A percentile compares a stretch with the other conserved stretches of the same genome.
Evolutionary conservation across 2,329 filamentous ascomycete species (phyloP).

Genomic region (Rugonectria rugulosa): DNA sequence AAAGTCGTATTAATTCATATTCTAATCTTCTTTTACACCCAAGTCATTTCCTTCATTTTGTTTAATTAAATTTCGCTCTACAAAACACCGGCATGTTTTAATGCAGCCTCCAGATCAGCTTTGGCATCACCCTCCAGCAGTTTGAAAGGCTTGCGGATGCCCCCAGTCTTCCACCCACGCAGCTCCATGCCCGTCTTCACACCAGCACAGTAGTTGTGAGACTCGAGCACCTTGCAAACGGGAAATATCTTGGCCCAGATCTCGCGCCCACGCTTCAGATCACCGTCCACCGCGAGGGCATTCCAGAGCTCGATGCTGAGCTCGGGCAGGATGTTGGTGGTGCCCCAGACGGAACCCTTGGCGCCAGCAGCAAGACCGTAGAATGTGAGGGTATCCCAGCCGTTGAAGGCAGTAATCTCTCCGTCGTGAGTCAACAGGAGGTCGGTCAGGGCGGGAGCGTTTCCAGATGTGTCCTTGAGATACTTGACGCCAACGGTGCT

Average conservation of each 20-base stretch:
- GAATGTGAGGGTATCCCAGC: conserved; percentile 62
- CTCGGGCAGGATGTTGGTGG: conserved; percentile 59
- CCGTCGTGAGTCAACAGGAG: conserved; percentile 51
- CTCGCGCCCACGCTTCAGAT: conserved; percentile 52
- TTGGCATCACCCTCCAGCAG: conserved; percentile 41
- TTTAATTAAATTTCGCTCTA: neutral
- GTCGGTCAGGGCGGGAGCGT: conserved; percentile 58
- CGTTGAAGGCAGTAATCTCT: conserved; percentile 57
- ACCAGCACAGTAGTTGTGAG: conserved; percentile 54
- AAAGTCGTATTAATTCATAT: conserved; percentile 9
- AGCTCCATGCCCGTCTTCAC: conserved; percentile 60
- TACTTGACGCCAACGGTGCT: conserved; percentile 56
- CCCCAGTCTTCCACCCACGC: conserved; percentile 54
- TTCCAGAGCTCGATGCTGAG: conserved; percentile 57
- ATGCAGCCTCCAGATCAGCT: conserved; percentile 45
- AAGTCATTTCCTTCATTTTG: neutral
- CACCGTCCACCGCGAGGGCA: conserved; percentile 46
- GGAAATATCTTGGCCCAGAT: conserved; percentile 59
- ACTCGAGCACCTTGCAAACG: conserved; percentile 58
- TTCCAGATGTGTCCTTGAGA: conserved; percentile 60
- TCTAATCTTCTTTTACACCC: neutral
- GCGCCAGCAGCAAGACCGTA: conserved; percentile 59
- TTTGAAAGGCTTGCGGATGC: conserved; percentile 57
- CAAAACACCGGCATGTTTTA: conserved; percentile 50
- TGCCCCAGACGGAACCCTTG: conserved; percentile 59